Evolutionary conservation across 2,329 filamentous ascomycete genomes (phyloP).

Genomic region (Elsinoe arachidis): DNA sequence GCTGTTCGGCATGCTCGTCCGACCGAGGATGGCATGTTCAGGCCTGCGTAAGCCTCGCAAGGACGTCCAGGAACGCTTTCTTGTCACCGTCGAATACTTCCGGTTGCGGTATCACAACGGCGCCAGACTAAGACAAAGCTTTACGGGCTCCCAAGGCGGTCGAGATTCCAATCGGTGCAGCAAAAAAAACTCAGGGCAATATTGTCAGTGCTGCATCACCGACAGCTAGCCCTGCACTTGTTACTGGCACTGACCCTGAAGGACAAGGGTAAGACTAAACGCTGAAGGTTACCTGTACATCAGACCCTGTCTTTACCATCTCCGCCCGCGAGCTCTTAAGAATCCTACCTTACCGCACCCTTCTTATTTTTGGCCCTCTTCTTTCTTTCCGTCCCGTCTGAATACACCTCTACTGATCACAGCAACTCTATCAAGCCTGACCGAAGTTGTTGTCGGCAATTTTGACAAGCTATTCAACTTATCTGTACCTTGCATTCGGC

Average conservation of each 20-base stretch:
- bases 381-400: background rate
- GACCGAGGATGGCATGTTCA: background rate
- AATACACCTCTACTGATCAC: background rate
- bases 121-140: constrained; percentile 7
- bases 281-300: constrained; percentile 8
- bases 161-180: constrained; percentile 5
- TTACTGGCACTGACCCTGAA: background rate
- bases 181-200: constrained; percentile 5
- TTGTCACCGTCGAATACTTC: constrained; percentile 12
- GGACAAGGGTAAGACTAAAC: constrained; percentile 12
- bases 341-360: constrained; percentile 10
- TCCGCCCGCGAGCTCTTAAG: constrained; percentile 4
- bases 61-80: constrained; percentile 1
- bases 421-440: background rate
- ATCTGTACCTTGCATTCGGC: background rate
- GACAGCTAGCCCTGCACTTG: constrained; percentile 2
- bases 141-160: background rate
- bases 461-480: background rate
- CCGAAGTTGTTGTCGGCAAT: background rate
- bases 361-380: background rate
- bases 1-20: background rate
- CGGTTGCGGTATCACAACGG: constrained; percentile 10
- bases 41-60: constrained; percentile 5
- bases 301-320: constrained; percentile 8
- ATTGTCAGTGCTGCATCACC: constrained; percentile 12